Evolutionary conservation across 495 filamentous ascomycete genomes (phyloP).

Genomic region (Lindgomyces ingoldianus): DNA sequence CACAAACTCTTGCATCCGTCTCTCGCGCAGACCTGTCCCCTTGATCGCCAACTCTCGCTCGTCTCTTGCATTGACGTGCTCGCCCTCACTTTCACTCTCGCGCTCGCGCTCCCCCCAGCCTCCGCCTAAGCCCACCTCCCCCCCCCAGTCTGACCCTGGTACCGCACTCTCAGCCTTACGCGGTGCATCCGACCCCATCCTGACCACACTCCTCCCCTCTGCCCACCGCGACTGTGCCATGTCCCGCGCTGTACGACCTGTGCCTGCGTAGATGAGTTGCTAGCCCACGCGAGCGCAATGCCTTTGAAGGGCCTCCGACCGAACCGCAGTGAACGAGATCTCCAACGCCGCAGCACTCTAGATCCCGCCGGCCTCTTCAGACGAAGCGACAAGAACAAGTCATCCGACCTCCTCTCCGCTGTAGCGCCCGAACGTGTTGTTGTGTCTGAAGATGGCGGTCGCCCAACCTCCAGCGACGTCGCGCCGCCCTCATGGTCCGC

Average conservation of each 20-base stretch:
- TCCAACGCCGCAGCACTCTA: conserved; percentile 46
- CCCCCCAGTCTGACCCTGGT: background rate
- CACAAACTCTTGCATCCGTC: background rate
- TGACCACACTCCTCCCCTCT: conserved; percentile 16
- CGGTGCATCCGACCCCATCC: conserved; percentile 12
- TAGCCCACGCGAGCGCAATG: conserved; percentile 39
- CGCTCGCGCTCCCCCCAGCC: background rate
- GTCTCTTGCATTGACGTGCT: background rate
- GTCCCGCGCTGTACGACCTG: conserved; percentile 32
- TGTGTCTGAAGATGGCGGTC: conserved; percentile 36
- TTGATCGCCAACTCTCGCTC: background rate
- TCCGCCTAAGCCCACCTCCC: conserved; percentile 6
- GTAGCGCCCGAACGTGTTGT: conserved; percentile 15
- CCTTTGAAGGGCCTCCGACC: conserved; percentile 45
- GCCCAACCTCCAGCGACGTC: conserved; percentile 29
- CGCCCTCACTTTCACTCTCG: background rate
- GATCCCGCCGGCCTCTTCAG: conserved; percentile 39
- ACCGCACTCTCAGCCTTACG: conserved; percentile 32
- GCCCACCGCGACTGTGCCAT: conserved; percentile 32
- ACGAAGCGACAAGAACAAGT: conserved; percentile 32
- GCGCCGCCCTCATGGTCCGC: conserved; percentile 18
- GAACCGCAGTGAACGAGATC: conserved; percentile 41
- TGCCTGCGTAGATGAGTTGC: conserved; percentile 35
- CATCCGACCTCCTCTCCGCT: conserved; percentile 27
- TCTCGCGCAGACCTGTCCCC: background rate